Conservation (phyloP, 306 rosid species). For the Dalbergia oliveri region DNA sequence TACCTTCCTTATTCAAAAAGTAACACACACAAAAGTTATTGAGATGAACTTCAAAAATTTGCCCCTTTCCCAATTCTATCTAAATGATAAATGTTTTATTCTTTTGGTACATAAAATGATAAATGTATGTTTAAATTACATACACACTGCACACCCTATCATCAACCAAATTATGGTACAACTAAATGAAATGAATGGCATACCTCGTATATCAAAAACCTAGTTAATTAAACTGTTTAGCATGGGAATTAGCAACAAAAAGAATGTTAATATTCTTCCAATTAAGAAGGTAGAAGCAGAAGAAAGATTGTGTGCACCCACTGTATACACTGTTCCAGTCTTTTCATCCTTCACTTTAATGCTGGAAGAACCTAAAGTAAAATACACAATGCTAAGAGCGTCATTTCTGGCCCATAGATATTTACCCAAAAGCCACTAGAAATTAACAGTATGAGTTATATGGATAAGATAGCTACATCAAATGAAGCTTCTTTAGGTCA, state of each 20-base stretch:
- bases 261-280: slow-evolving; percentile 60
- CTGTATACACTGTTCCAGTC: slow-evolving; percentile 65
- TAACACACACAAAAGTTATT: not conserved
- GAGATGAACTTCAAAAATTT: not conserved
- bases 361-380: slow-evolving; percentile 72
- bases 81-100: slow-evolving; percentile 23
- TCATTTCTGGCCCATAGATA: slow-evolving; percentile 33
- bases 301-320: slow-evolving; percentile 76
- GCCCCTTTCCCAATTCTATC: slow-evolving; percentile 39
- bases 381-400: slow-evolving; percentile 33
- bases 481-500: not conserved
- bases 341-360: slow-evolving; percentile 77
- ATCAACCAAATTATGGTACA: slow-evolving; percentile 58
- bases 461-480: slow-evolving; percentile 2
- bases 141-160: slow-evolving; percentile 52
- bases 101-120: no score
- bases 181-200: slow-evolving; percentile 52
- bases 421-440: slow-evolving; percentile 27
- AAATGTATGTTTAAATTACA: not conserved
- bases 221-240: slow-evolving; percentile 50
- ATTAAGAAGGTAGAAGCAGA: slow-evolving; percentile 53
- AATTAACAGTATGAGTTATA: slow-evolving; percentile 26
- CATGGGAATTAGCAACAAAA: slow-evolving; percentile 57
- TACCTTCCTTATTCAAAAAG: slow-evolving; percentile 4
- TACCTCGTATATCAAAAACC: slow-evolving; percentile 20